phyloP scores from a whole-genome alignment of 768 basidiomycete genomes.

The Mycena rosella region DNA sequence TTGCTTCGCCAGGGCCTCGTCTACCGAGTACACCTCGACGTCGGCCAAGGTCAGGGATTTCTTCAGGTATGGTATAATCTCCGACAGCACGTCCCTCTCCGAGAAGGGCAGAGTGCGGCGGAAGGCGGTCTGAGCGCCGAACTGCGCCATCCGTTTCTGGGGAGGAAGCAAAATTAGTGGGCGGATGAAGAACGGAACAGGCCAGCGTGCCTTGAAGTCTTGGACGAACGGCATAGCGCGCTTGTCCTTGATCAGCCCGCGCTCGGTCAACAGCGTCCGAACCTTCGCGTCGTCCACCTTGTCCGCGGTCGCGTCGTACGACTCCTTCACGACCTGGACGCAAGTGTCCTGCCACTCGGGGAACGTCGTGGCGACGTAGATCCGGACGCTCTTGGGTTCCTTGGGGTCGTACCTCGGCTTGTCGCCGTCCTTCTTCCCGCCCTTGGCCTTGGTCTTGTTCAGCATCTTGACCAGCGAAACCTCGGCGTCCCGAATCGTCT shows the following conservation, averaged over 20 bases:
- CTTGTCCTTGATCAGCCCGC: conserved; percentile 95
- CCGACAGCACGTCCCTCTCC: conserved; percentile 77
- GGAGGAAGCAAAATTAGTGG: conserved; percentile 10
- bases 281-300: conserved; percentile 89
- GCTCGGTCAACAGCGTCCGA: conserved; percentile 71
- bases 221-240: conserved; percentile 95
- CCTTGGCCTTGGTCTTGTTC: conserved; percentile 79
- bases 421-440: conserved; percentile 51
- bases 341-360: conserved; percentile 94
- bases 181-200: conserved; percentile 1
- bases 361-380: conserved; percentile 93
- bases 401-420: conserved; percentile 82
- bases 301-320: conserved; percentile 68
- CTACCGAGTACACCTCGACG: conserved; percentile 77
- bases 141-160: conserved; percentile 86
- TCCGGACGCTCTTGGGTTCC: conserved; percentile 83
- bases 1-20: conserved; percentile 70
- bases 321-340: conserved; percentile 79
- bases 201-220: conserved; percentile 80
- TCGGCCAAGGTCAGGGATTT: conserved; percentile 78
- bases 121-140: conserved; percentile 83
- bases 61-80: conserved; percentile 85
- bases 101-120: conserved; percentile 87
- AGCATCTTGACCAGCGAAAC: conserved; percentile 81
- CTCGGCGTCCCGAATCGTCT: conserved; percentile 93